These are phyloP conservation scores for Phytophthora multivora DNA, from an alignment of 352 stramenopile species.

Conservation along the genomic window DNA sequence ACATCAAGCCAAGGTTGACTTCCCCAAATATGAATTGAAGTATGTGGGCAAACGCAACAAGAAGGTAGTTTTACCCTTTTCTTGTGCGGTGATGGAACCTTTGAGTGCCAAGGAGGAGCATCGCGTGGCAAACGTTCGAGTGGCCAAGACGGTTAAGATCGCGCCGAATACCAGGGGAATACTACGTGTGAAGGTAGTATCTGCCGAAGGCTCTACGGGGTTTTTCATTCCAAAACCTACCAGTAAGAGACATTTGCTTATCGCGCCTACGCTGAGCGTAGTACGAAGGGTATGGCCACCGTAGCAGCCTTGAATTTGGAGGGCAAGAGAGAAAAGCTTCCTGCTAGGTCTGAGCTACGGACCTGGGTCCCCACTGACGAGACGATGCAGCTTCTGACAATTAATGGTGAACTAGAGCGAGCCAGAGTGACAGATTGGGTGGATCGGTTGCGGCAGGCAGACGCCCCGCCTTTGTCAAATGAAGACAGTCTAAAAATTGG, in stretches of 20 bases:
- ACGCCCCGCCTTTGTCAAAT: neutral
- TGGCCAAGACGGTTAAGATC: conserved; percentile 5
- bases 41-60: too few species aligned
- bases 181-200: conserved; percentile 3
- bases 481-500: conserved; percentile 5
- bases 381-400: neutral
- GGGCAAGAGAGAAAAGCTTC: neutral
- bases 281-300: neutral
- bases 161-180: conserved; percentile 1
- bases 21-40: too few species aligned
- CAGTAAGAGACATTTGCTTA: conserved; percentile 5
- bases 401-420: neutral
- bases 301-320: conserved; percentile 21
- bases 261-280: conserved; percentile 7
- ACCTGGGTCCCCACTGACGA: neutral
- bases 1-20: too few species aligned
- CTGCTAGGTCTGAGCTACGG: neutral
- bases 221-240: conserved; percentile 3
- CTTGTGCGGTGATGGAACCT: too few species aligned
- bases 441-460: neutral
- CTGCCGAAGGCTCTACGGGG: conserved; percentile 1
- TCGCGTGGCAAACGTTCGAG: too few species aligned
- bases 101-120: too few species aligned
- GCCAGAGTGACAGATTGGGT: neutral
- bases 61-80: too few species aligned